Percentiles rank a stretch among this genome's conserved stretches.
These are phyloP conservation scores for Cyphellophora europaea DNA, from an alignment of 2,329 filamentous ascomycete genomes.

Conservation along the genomic window DNA sequence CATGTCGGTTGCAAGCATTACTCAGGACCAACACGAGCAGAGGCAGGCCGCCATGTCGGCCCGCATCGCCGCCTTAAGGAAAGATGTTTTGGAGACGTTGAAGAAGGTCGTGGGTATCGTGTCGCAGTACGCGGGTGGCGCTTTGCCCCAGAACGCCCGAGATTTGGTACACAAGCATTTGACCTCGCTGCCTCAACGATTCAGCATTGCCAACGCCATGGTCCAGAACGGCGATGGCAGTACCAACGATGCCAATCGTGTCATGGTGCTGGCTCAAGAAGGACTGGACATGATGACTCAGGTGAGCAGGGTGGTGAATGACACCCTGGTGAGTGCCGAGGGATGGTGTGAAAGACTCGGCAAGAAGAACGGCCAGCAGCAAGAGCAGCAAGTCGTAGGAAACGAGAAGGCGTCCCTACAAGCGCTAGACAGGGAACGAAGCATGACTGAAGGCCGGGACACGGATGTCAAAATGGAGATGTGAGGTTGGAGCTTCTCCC, in stretches of 20 bases:
- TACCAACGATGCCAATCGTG: constrained; percentile 53
- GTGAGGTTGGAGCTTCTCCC: too few species aligned
- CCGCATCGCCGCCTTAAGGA: constrained; percentile 57
- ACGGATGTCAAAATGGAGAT: too few species aligned
- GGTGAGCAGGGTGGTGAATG: constrained; percentile 77
- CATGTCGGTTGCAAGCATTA: constrained; percentile 16
- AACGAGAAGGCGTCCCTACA: too few species aligned
- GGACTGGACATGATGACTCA: constrained; percentile 91
- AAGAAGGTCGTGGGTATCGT: constrained; percentile 77
- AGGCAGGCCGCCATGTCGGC: constrained; percentile 42
- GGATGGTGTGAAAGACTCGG: constrained; percentile 79
- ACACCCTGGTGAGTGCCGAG: constrained; percentile 83
- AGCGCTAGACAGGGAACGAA: too few species aligned
- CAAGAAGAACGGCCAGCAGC: constrained; percentile 26
- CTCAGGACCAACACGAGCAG: constrained; percentile 28
- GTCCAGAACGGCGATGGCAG: constrained; percentile 24
- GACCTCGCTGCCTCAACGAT: constrained; percentile 73
- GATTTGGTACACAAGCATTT: constrained; percentile 76
- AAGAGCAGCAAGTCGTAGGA: constrained; percentile 3
- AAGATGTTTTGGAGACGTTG: constrained; percentile 67
- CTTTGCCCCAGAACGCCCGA: constrained; percentile 79
- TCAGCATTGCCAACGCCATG: constrained; percentile 59
- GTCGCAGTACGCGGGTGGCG: constrained; percentile 82
- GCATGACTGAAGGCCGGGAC: too few species aligned
- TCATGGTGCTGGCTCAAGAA: constrained; percentile 78